A percentile compares a stretch with the other conserved stretches of the same genome.
Evolutionary conservation across 192 early-diverging fungal genomes (phyloP).

Genomic region (Coemansia sp.): DNA sequence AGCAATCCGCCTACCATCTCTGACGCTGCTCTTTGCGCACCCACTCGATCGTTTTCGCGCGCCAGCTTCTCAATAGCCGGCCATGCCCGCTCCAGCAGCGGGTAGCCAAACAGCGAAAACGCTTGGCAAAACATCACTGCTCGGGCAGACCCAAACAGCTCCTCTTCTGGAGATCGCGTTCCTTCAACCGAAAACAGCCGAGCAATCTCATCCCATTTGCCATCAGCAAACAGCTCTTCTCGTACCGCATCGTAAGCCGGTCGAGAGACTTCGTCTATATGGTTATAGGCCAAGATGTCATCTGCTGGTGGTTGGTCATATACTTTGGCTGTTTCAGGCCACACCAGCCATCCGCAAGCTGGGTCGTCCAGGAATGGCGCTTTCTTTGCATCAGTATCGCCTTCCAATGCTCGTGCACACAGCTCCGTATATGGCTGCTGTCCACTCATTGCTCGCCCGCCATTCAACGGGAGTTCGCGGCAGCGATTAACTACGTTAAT

Average conservation of each 20-base stretch:
- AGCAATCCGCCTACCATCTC: slow-evolving; percentile 80
- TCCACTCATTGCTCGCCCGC: not conserved
- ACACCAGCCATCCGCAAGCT: slow-evolving; percentile 76
- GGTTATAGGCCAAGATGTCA: slow-evolving; percentile 41
- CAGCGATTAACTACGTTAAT: slow-evolving; percentile 10
- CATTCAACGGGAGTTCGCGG: not conserved
- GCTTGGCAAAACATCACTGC: slow-evolving; percentile 67
- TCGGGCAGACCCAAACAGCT: slow-evolving; percentile 61
- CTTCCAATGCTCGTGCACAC: slow-evolving; percentile 38
- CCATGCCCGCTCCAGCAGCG: slow-evolving; percentile 57
- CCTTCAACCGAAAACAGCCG: slow-evolving; percentile 70
- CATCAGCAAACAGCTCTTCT: slow-evolving; percentile 49
- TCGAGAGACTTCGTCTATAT: slow-evolving; percentile 59
- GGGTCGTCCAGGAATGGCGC: slow-evolving; percentile 53
- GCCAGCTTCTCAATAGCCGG: slow-evolving; percentile 58
- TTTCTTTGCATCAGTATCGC: slow-evolving; percentile 8
- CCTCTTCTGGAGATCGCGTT: slow-evolving; percentile 57
- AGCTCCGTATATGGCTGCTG: slow-evolving; percentile 18
- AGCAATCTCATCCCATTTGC: slow-evolving; percentile 70
- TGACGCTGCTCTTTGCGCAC: slow-evolving; percentile 74
- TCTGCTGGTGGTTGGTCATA: slow-evolving; percentile 51
- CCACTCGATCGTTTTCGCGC: slow-evolving; percentile 61
- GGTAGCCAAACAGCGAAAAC: slow-evolving; percentile 68
- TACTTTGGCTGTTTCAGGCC: slow-evolving; percentile 62
- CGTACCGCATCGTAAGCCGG: slow-evolving; percentile 58